Conservation (phyloP, 1,284 basidiomycete species). For the Microbotryum intermedium region DNA sequence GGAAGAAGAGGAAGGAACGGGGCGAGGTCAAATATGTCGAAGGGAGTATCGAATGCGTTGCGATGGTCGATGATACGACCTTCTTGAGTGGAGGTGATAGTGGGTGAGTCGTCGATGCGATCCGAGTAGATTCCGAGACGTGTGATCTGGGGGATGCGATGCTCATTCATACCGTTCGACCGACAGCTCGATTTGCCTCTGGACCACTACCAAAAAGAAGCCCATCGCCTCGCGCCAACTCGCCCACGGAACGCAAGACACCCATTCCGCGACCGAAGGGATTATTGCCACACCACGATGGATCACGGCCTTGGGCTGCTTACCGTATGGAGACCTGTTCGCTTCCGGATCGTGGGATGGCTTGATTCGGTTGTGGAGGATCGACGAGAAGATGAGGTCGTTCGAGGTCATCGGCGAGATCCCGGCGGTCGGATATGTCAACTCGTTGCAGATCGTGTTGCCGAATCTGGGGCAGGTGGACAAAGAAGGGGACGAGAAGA, state of each 20-base stretch:
- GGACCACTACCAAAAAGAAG: conserved; percentile 93
- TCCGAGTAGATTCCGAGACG: conserved; percentile 3
- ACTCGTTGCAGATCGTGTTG: conserved; percentile 72
- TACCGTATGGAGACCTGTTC: conserved; percentile 85
- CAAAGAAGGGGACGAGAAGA: conserved; percentile 35
- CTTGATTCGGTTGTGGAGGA: conserved; percentile 74
- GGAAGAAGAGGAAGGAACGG: conserved; percentile 40
- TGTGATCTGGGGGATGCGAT: conserved; percentile 7
- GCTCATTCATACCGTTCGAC: background rate
- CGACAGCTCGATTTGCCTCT: conserved; percentile 73
- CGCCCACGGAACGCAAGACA: conserved; percentile 75
- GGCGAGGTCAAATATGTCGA: conserved; percentile 59
- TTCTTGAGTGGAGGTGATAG: conserved; percentile 93
- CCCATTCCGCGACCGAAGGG: conserved; percentile 62
- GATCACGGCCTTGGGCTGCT: conserved; percentile 72
- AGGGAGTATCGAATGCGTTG: conserved; percentile 82
- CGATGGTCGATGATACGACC: conserved; percentile 87
- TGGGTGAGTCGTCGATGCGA: conserved; percentile 63
- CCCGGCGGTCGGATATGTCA: conserved; percentile 67
- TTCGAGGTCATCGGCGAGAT: conserved; percentile 62
- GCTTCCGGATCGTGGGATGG: conserved; percentile 93
- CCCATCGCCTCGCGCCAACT: conserved; percentile 74
- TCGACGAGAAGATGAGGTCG: conserved; percentile 64
- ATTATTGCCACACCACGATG: conserved; percentile 69
- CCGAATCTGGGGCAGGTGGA: conserved; percentile 41